Evolutionary conservation across 192 early-diverging fungal species (phyloP).

Genomic region (Helicostylum pulchrum): DNA sequence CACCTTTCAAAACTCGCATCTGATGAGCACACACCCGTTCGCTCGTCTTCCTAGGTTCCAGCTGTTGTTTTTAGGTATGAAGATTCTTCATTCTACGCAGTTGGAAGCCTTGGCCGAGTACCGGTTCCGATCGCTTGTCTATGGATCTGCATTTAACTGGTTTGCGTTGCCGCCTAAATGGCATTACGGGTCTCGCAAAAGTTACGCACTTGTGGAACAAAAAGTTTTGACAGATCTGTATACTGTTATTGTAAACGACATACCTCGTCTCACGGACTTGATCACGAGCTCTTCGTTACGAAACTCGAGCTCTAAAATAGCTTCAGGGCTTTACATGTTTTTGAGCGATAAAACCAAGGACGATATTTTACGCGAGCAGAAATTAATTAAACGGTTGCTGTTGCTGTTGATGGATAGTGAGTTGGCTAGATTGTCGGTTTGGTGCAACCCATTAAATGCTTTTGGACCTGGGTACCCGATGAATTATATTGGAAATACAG

Average conservation of each 20-base stretch:
- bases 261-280: slow-evolving; percentile 46
- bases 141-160: slow-evolving; percentile 75
- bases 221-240: slow-evolving; percentile 62
- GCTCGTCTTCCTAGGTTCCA: slow-evolving; percentile 77
- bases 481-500: slow-evolving; percentile 24
- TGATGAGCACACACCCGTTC: slow-evolving; percentile 62
- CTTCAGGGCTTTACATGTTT: slow-evolving; percentile 6
- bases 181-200: slow-evolving; percentile 72
- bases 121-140: slow-evolving; percentile 61
- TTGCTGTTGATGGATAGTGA: slow-evolving; percentile 88
- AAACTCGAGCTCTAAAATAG: background rate
- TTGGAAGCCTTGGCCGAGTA: slow-evolving; percentile 61
- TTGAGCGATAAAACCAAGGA: slow-evolving; percentile 45
- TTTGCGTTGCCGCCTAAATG: slow-evolving; percentile 74
- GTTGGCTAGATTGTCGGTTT: slow-evolving; percentile 74
- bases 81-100: slow-evolving; percentile 63
- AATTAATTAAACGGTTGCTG: slow-evolving; percentile 57
- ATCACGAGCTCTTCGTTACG: slow-evolving; percentile 34
- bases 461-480: slow-evolving; percentile 31
- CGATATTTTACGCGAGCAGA: slow-evolving; percentile 45
- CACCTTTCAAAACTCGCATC: slow-evolving; percentile 54
- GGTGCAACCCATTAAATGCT: slow-evolving; percentile 72
- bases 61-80: slow-evolving; percentile 70
- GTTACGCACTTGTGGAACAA: slow-evolving; percentile 58
- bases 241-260: slow-evolving; percentile 56